Base-by-base conservation (phyloP, 2,329 filamentous ascomycete genomes). In the Epichloe hybrida region DNA sequence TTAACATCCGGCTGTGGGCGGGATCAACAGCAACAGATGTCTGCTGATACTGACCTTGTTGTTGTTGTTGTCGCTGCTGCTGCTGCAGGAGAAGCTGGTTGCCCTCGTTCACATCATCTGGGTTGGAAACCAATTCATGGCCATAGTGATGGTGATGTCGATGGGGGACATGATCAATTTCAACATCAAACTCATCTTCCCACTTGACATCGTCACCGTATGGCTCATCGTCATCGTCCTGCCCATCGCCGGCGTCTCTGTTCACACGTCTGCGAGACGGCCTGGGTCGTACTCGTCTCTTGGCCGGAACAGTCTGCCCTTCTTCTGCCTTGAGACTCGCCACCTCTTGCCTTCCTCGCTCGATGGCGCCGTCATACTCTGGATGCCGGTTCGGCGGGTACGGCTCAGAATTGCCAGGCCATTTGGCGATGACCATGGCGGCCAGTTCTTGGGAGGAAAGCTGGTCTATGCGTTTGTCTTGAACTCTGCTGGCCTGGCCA, bases 311-410 rank as follows among this genome's bases (percentile, higher is more conserved):
- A 27, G 17, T 13, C 27, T 3, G 1, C 27, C 9, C 27, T 4
- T 31, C 27, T 31, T 38, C 39, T 8, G 27, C 31, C 36, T n/a
- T 39, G 20, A 49, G 39, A 20, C 46, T 35, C 5, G 40, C 21
- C 17, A 50, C 36, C 15, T 31, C 31, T 3, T 46, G 31, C 21
- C 4, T 46, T 13, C 40, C 49, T 11, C n/a, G 34, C 3, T n/a
- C 8, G n/a, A 50, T 36, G n/a, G 23, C 6, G 8, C 17, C 4
- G 6, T 4, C n/a, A n/a, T 46, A 50, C 9, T 41, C 17, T 8
- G 49, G 23, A 43, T 46, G 34, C 27, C 13, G 17, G 36, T 50
- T 50, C n/a, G 49, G 49, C 36, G 49, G 49, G n/a, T 46, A 39
- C 27, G 34, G 27, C 27, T 1, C 1, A 20, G 15, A 34, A n/a